Evolutionary conservation across 768 basidiomycete genomes (phyloP).

Genomic region (Rhodotorula paludigena): DNA sequence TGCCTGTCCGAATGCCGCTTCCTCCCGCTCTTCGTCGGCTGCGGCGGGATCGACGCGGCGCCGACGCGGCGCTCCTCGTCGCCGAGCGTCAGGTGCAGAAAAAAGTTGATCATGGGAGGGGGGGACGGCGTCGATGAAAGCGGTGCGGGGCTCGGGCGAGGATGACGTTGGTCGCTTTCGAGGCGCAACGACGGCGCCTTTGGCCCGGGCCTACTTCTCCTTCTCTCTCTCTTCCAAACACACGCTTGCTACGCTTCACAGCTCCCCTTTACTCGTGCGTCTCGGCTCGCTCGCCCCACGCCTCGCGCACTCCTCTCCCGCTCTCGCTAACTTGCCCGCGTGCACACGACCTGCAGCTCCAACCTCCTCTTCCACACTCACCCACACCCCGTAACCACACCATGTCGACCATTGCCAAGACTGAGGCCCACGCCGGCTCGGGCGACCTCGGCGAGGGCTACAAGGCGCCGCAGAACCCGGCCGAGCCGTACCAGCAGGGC

Average conservation of each 20-base stretch:
- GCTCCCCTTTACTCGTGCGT: neutral
- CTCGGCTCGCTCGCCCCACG: conserved; percentile 4
- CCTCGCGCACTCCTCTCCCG: neutral
- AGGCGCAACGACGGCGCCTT: no score
- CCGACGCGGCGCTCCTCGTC: no score
- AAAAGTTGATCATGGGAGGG: neutral
- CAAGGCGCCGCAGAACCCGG: conserved; percentile 5
- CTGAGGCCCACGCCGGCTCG: conserved; percentile 33
- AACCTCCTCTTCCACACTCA: neutral
- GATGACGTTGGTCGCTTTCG: no score
- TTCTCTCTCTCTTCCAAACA: neutral
- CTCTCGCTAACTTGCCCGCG: neutral
- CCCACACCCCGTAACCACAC: neutral
- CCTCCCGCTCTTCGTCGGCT: neutral
- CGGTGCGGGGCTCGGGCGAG: no score
- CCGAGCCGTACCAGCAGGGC: conserved; percentile 25
- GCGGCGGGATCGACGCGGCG: neutral
- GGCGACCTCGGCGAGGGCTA: conserved; percentile 34
- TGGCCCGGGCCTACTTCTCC: no score
- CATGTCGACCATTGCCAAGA: conserved; percentile 23
- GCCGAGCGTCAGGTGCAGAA: neutral
- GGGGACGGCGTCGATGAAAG: neutral
- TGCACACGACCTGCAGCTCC: neutral
- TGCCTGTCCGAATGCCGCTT: no score
- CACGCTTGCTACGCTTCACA: neutral